These are phyloP conservation scores for Silene uniflora DNA, from an alignment of 148 eudicot genomes.

Conservation along the genomic window DNA sequence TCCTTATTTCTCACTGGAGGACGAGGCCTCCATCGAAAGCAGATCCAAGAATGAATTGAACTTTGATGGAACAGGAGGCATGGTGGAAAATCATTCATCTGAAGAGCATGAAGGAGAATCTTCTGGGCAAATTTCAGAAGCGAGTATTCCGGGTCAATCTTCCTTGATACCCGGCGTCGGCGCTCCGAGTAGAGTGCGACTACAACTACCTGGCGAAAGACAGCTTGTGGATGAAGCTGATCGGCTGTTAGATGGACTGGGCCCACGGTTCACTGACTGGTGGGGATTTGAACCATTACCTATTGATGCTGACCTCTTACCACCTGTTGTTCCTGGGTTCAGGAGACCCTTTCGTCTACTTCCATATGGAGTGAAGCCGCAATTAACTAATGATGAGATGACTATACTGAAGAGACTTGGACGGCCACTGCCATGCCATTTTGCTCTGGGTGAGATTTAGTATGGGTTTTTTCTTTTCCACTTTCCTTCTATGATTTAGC, in stretches of 20 bases:
- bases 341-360: slow-evolving; percentile 89
- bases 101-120: slow-evolving; percentile 28
- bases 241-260: slow-evolving; percentile 72
- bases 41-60: slow-evolving; percentile 29
- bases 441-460: slow-evolving; percentile 64
- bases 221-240: slow-evolving; percentile 82
- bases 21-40: slow-evolving; percentile 29
- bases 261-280: slow-evolving; percentile 95
- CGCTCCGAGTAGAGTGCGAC: slow-evolving; percentile 61
- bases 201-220: slow-evolving; percentile 81
- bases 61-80: slow-evolving; percentile 21
- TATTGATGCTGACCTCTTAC: slow-evolving; percentile 93
- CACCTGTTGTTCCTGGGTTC: slow-evolving; percentile 78
- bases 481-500: not conserved
- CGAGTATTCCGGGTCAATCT: slow-evolving; percentile 32
- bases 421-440: slow-evolving; percentile 89
- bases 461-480: not conserved
- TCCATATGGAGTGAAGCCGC: slow-evolving; percentile 81
- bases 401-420: slow-evolving; percentile 82
- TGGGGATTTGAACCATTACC: slow-evolving; percentile 96
- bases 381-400: slow-evolving; percentile 92
- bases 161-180: slow-evolving; percentile 86
- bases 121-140: slow-evolving; percentile 19
- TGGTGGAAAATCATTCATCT: slow-evolving; percentile 28
- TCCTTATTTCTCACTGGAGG: slow-evolving; percentile 68